phyloP scores from a whole-genome alignment of 257 asterid genomes.

The Penstemon davidsonii region DNA sequence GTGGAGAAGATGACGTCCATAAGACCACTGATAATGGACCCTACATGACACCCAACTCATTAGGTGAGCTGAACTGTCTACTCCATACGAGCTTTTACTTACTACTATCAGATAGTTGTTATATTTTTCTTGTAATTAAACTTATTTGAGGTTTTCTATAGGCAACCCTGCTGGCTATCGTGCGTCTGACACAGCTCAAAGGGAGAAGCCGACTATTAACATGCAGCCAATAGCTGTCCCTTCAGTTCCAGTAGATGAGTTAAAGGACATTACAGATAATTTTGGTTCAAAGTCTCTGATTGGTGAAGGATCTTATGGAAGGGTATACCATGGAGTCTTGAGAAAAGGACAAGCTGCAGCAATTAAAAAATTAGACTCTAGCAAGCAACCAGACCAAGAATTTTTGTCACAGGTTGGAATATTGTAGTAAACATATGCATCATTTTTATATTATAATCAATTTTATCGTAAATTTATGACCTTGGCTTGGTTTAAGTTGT shows the following conservation, averaged over 20 bases:
- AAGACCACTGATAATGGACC: too few species aligned
- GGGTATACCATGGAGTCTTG: conserved; percentile 68
- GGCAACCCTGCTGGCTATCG: conserved; percentile 53
- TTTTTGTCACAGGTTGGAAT: conserved; percentile 60
- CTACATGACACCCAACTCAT: too few species aligned
- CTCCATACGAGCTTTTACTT: too few species aligned
- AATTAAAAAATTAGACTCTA: conserved; percentile 78
- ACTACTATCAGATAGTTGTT: too few species aligned
- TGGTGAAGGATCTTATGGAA: conserved; percentile 86
- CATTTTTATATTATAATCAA: too few species aligned
- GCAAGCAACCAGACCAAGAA: conserved; percentile 81
- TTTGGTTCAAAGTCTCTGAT: conserved; percentile 64
- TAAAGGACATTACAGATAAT: conserved; percentile 66
- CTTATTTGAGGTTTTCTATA: conserved; percentile 27
- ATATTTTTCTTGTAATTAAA: not conserved
- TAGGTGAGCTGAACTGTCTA: too few species aligned
- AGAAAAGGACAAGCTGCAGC: conserved; percentile 68
- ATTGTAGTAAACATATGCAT: too few species aligned
- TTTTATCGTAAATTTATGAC: not conserved
- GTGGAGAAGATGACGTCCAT: too few species aligned
- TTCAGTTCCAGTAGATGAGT: conserved; percentile 62
- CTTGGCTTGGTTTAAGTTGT: not conserved
- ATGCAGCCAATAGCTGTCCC: conserved; percentile 73
- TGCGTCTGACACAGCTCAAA: conserved; percentile 54
- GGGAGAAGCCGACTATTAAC: conserved; percentile 44